Percentiles rank a stretch among this genome's conserved stretches.
phyloP scores from a whole-genome alignment of 176 grass and related monocot genomes.

The Poa annua region DNA sequence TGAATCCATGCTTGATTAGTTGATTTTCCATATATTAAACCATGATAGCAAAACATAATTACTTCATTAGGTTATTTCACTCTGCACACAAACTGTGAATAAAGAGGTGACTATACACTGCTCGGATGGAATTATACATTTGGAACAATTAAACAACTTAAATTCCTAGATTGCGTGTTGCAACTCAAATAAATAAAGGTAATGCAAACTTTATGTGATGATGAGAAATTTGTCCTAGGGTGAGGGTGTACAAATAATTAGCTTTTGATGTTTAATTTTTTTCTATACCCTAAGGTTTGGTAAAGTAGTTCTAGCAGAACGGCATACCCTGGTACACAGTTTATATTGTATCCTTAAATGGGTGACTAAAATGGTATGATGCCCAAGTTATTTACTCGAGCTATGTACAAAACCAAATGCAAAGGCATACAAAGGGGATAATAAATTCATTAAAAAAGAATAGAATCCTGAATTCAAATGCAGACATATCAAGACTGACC shows the following conservation, averaged over 20 bases:
- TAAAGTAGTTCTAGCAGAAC: not conserved
- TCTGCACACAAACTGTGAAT: not conserved
- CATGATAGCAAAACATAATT: not conserved
- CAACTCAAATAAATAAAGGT: conserved; percentile 9
- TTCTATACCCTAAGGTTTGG: not conserved
- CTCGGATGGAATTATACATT: not conserved
- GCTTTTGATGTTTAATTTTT: not conserved
- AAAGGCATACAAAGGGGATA: conserved; percentile 5
- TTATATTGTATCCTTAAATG: not conserved
- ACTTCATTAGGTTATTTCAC: not conserved
- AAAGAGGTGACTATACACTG: conserved; percentile 2
- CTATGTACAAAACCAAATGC: conserved; percentile 11
- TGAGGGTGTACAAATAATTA: not conserved
- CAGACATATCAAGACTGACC: conserved; percentile 46
- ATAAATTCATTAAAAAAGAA: not conserved
- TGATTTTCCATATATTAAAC: not conserved
- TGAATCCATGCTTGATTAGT: not conserved
- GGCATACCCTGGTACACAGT: not conserved
- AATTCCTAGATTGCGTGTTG: conserved; percentile 15
- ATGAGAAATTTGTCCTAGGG: not conserved
- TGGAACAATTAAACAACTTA: conserved; percentile 3
- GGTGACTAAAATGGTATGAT: not conserved
- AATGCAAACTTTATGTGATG: not conserved
- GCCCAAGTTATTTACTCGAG: not conserved
- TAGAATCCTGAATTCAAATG: not conserved